Percentiles rank a stretch among this genome's conserved stretches.
Evolutionary conservation across 2,329 filamentous ascomycete genomes (phyloP).

Genomic region (Metarhizium sp.): DNA sequence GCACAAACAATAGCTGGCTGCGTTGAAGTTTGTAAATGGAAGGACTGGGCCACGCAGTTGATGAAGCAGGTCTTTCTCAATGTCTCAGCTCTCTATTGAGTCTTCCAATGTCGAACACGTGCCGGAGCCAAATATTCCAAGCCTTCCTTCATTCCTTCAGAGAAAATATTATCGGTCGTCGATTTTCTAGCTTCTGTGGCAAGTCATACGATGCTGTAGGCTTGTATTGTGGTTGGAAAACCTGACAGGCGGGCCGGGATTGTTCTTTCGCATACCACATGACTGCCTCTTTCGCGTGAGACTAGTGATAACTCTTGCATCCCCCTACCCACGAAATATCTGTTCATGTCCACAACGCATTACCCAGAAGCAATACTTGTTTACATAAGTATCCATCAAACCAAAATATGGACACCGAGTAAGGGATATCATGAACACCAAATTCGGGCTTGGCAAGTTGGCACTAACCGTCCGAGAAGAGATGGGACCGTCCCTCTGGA

Average conservation of each 20-base stretch:
- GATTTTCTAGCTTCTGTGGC: neutral
- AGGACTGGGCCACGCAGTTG: neutral
- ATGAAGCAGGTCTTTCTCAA: neutral
- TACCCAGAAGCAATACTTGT: neutral
- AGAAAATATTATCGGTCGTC: too few species aligned
- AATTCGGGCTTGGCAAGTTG: neutral
- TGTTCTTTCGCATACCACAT: constrained; percentile 2
- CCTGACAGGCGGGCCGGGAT: constrained; percentile 1
- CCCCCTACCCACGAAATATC: neutral
- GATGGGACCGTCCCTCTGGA: constrained; percentile 46
- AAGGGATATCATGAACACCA: constrained; percentile 10
- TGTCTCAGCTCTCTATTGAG: neutral
- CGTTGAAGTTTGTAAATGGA: neutral
- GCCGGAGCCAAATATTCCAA: neutral
- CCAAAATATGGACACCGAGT: constrained; percentile 21
- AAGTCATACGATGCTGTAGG: neutral
- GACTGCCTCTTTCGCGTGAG: neutral
- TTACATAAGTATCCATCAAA: neutral
- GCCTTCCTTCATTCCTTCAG: neutral
- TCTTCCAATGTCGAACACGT: neutral
- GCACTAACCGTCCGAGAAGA: constrained; percentile 20
- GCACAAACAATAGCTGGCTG: neutral
- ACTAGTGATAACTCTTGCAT: neutral
- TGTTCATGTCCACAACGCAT: neutral
- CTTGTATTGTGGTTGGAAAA: neutral